Evolutionary conservation across 345 rosid species (phyloP), one percentile per base, ranked within the genome.

Genomic region (Camelina sativa): DNA sequence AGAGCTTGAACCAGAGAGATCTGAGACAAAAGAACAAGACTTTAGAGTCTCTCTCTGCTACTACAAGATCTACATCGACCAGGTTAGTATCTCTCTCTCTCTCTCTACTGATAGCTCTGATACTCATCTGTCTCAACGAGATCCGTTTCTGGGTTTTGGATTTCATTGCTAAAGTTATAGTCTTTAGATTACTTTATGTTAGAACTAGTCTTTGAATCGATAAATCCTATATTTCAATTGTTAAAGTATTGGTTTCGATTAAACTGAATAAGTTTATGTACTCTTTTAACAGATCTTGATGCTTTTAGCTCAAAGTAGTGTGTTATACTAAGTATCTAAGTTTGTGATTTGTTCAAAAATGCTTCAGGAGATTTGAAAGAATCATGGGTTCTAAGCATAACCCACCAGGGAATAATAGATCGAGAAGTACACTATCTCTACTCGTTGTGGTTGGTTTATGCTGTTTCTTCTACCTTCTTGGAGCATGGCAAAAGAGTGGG

Each of bases 401-500:
- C 61, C 73, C 76, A 62, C 47, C 86, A 1, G 84, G 85, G 60
- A 80, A 30, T 75, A 80, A 46, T 78, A 85, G 85, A 82, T 61
- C 82, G 0, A 85, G 91, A 71, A 79, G 87, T 20, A 86, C 96
- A 1, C 71, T 95, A 35, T 87, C 91, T 11, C 73, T 95, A 80
- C 84, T 95, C 54, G 66, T 89, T 28, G 92, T 90, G 74, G 76
- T 95, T 44, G 89, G 87, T 73, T 72, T 95, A 73, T 95, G 99
- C 54, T 85, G 97, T 85, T 86, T 90, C 87, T 92, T 89, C 75
- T 95, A 92, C 82, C 68, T 95, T 62, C 80, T 95, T 75, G 99
- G 99, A 64, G 88, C 97, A 60, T 95, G 99, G 99, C 94, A 95
- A 85, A 90, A 77, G 83, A 84, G 97, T 76, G 99, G 97, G 10